These are phyloP conservation scores for Aegilops tauschii DNA, from an alignment of 176 grass and related monocot species.

Conservation along the genomic window DNA sequence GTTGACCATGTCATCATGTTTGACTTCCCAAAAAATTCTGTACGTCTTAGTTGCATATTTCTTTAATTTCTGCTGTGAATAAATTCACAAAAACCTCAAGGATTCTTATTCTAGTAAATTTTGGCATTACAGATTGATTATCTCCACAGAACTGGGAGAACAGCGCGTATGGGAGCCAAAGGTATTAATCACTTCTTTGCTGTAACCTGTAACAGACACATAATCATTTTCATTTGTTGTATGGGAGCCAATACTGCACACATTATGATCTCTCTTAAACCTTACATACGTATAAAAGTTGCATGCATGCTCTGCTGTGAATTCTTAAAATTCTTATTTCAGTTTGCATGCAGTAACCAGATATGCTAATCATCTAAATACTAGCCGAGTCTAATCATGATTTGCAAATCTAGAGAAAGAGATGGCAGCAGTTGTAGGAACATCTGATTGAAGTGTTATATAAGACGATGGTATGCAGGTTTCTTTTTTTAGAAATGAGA, in stretches of 20 bases:
- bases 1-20: slow-evolving; percentile 99
- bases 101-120: slow-evolving; percentile 6
- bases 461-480: not conserved
- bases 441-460: not conserved
- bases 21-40: slow-evolving; percentile 92
- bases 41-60: slow-evolving; percentile 39
- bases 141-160: slow-evolving; percentile 94
- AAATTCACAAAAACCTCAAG: not conserved
- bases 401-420: not conserved
- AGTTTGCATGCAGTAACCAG: not conserved
- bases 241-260: not conserved
- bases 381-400: not conserved
- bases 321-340: not conserved
- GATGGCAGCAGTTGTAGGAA: not conserved
- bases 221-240: not conserved
- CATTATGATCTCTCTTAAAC: not conserved
- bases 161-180: slow-evolving; percentile 98
- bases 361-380: not conserved
- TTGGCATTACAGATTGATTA: slow-evolving; percentile 80
- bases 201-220: not conserved
- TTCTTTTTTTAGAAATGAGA: not conserved
- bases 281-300: not conserved
- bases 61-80: slow-evolving; percentile 5
- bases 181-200: slow-evolving; percentile 45
- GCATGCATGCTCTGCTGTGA: not conserved